Evolutionary conservation across 2,329 filamentous ascomycete genomes (phyloP).

Genomic region (Verruconis gallopava): DNA sequence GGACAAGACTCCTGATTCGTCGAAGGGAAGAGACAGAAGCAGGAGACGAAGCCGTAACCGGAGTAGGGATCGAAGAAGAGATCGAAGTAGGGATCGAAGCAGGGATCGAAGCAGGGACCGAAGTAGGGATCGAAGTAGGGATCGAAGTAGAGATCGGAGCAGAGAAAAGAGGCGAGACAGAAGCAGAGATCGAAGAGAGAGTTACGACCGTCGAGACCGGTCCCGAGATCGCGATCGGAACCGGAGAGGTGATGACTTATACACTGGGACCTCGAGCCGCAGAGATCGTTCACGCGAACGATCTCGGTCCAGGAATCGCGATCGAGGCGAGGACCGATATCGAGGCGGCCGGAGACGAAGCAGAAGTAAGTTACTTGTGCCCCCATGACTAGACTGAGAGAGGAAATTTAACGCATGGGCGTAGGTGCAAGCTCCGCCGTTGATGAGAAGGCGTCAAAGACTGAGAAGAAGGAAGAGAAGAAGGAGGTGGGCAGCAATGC

Average conservation of each 20-base stretch:
- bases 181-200: conserved; percentile 14
- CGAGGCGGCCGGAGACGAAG: conserved; percentile 14
- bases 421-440: no score
- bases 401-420: no score
- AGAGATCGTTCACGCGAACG: conserved; percentile 15
- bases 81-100: conserved; percentile 8
- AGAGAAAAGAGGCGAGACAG: conserved; percentile 10
- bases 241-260: not conserved
- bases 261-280: conserved; percentile 7
- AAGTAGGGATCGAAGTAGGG: conserved; percentile 7
- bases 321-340: conserved; percentile 11
- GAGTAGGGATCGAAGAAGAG: conserved; percentile 4
- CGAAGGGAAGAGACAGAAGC: conserved; percentile 2
- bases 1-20: not conserved
- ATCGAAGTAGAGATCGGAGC: conserved; percentile 6
- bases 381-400: not conserved
- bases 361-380: conserved; percentile 3
- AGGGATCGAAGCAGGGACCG: not conserved
- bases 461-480: not conserved
- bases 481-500: no score
- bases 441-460: not conserved
- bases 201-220: conserved; percentile 18
- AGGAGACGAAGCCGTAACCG: not conserved
- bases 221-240: conserved; percentile 14
- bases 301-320: conserved; percentile 10